Evolutionary conservation across 2,329 filamentous ascomycete species (phyloP).

Genomic region (Nemania bipapillata): DNA sequence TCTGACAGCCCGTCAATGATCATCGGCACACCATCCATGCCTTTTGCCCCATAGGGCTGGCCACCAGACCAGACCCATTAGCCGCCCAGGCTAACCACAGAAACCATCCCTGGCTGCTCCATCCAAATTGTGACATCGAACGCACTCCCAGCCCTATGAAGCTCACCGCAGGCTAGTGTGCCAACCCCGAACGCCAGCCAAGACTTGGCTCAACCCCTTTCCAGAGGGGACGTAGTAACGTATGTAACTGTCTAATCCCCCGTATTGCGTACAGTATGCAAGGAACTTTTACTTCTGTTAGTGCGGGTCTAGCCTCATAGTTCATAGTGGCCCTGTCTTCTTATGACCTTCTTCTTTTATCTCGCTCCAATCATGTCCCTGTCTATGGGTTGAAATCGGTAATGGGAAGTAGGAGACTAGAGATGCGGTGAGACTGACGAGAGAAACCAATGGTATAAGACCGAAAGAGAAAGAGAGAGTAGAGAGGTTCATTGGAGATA

Average conservation of each 20-base stretch:
- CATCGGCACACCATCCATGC: conserved; percentile 8
- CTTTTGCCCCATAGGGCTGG: conserved; percentile 39
- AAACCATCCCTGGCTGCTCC: conserved; percentile 18
- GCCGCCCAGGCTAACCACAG: conserved; percentile 12
- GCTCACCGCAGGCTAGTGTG: conserved; percentile 11
- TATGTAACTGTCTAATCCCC: conserved; percentile 3
- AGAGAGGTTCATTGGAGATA: conserved; percentile 25
- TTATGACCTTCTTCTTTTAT: background rate
- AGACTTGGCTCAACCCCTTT: conserved; percentile 19
- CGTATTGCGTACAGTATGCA: conserved; percentile 23
- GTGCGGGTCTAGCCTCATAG: background rate
- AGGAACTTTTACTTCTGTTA: conserved; percentile 28
- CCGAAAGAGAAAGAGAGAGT: conserved; percentile 4
- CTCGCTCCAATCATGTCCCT: background rate
- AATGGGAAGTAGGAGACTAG: background rate
- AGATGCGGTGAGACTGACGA: conserved; percentile 31
- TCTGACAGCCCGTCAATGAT: conserved; percentile 27
- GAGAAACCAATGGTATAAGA: no score
- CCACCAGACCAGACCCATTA: conserved; percentile 27
- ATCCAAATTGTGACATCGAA: conserved; percentile 21
- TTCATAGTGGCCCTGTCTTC: conserved; percentile 12
- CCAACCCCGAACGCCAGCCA: conserved; percentile 5
- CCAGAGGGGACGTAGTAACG: background rate
- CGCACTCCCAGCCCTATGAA: conserved; percentile 36
- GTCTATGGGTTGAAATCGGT: conserved; percentile 1